Base-by-base conservation (phyloP, 768 basidiomycete species). In the Calocybe gangraenosa region DNA sequence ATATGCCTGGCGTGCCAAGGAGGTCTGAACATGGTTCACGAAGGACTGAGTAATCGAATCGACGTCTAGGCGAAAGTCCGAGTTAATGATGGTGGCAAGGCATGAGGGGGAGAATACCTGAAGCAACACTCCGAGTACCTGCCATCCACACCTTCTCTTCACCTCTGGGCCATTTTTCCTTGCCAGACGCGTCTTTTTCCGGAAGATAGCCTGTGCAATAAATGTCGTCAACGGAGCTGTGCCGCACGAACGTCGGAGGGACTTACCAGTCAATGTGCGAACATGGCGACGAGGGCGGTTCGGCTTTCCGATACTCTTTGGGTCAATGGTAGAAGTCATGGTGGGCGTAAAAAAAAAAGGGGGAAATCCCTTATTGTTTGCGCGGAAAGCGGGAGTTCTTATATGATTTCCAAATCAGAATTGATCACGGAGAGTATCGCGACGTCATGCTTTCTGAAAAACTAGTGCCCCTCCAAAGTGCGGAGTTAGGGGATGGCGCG, bases 1-100 rank as follows among this genome's bases (percentile, higher is more conserved):
- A 72, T 88, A 90, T 1, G 92, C 79, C 62, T 93, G 91, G 37
- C 93, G 83, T 4, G 92, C 92, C 38, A 99, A 74, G 13, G 91
- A 88, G 0, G 93, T 89, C 59, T 92, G 88, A 18, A 90, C 87
- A 58, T 92, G 89, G 57, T 79, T 79, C 35, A 92, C 85, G 55
- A 92, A 72, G 20, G 84, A 85, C 58, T 76, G 82, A 7, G 85
- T 83, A 62, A 92, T 79, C 10, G 71, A 67, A 15, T 67, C 61
- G 31, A 81, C 74, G 44, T 77, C 88, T 88, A 55, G 9, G 28
- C 9, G 25, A 28, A 37, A 25, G n/a, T 34, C 15, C 41, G 31
- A 40, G n/a, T 48, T 17, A 19, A 44, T 35, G 23, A 44, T 35
- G 39, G 21, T 19, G 31, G 39, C n/a, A 18, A 18, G 20, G 48